Evolutionary conservation across 2,329 filamentous ascomycete genomes (phyloP).

Genomic region (Talaromyces sp.): DNA sequence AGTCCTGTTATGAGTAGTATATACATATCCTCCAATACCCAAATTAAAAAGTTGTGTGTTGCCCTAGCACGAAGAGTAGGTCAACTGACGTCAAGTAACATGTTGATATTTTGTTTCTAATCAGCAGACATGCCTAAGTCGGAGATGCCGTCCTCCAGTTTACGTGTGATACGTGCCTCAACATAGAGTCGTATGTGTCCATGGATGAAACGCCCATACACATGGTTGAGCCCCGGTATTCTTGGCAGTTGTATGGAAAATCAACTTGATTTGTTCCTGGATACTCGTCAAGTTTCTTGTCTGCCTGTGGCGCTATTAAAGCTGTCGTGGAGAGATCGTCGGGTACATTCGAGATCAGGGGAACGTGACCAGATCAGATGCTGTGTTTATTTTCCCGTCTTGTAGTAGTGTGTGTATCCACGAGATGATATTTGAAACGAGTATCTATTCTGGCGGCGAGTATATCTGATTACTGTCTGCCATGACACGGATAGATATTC

Average conservation of each 20-base stretch:
- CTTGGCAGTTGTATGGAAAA: neutral
- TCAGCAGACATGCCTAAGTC: neutral
- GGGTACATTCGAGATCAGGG: neutral
- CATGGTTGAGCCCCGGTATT: neutral
- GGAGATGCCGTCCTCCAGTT: neutral
- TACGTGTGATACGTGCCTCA: neutral
- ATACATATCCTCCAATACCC: slow-evolving; percentile 5
- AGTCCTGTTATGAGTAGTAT: neutral
- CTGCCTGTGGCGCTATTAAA: neutral
- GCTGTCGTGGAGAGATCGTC: neutral
- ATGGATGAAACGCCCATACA: neutral
- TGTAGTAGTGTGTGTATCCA: neutral
- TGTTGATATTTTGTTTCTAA: neutral
- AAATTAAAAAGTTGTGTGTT: slow-evolving; percentile 2
- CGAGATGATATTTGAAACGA: neutral
- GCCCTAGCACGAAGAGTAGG: neutral
- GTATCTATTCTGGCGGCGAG: neutral
- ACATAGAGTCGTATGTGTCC: neutral
- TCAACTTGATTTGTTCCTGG: neutral
- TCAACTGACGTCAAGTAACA: slow-evolving; percentile 6
- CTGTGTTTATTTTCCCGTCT: neutral
- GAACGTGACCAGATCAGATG: slow-evolving; percentile 11
- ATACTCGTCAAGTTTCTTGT: neutral
- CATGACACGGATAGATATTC: neutral
- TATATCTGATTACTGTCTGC: neutral